A percentile compares a stretch with the other conserved stretches of the same genome.
These are phyloP conservation scores for Crithidia expoeki DNA, from an alignment of 208 protist genomes.

Conservation along the genomic window DNA sequence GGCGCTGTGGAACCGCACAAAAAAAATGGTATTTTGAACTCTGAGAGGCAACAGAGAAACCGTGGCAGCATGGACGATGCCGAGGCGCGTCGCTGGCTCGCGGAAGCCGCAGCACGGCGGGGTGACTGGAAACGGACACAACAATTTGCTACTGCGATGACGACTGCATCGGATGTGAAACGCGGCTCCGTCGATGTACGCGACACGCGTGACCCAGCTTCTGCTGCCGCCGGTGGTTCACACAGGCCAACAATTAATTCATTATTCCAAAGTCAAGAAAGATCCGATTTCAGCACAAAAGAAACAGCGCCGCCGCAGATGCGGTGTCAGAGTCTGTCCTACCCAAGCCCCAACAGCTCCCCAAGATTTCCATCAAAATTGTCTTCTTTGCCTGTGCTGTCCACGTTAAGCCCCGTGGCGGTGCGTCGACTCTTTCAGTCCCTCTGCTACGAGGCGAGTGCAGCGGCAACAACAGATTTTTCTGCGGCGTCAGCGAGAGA, in stretches of 20 bases:
- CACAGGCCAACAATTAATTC: constrained; percentile 15
- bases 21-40: neutral
- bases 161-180: neutral
- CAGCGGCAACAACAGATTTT: neutral
- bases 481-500: neutral
- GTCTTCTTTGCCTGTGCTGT: constrained; percentile 1
- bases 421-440: constrained; percentile 34
- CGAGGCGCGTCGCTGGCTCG: constrained; percentile 49
- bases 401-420: constrained; percentile 21
- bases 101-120: constrained; percentile 73
- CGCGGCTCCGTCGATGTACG: neutral
- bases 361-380: neutral
- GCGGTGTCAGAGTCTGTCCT: too few species aligned
- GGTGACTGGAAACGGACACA: constrained; percentile 55
- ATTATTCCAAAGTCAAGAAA: constrained; percentile 24
- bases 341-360: too few species aligned
- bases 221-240: too few species aligned
- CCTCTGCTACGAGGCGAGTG: constrained; percentile 9
- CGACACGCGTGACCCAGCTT: too few species aligned
- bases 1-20: neutral
- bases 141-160: neutral
- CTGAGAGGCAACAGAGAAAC: neutral
- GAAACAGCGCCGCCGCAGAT: too few species aligned
- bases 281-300: neutral
- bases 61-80: constrained; percentile 24